Evolutionary conservation across 2,329 filamentous ascomycete genomes (phyloP).

Genomic region (Golovinomyces cichoracearum): DNA sequence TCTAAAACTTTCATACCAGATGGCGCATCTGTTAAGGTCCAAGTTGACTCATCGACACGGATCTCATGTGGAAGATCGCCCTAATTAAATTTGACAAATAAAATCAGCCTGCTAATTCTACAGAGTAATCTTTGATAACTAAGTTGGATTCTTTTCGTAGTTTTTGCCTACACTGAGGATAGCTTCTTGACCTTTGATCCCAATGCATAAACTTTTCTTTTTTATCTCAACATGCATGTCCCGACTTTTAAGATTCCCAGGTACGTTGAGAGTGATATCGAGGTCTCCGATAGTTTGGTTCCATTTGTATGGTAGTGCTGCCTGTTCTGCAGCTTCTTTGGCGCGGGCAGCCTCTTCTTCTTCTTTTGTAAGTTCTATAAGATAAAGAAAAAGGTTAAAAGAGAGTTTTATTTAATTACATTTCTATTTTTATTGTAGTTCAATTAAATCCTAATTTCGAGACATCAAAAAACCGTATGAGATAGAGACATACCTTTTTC

Average conservation of each 20-base stretch:
- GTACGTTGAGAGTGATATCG: conserved; percentile 52
- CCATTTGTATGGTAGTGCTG: conserved; percentile 88
- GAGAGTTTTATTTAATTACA: neutral
- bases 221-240: conserved; percentile 67
- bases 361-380: conserved; percentile 15
- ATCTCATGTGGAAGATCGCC: conserved; percentile 65
- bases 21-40: conserved; percentile 55
- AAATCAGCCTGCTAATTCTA: neutral
- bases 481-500: conserved; percentile 1
- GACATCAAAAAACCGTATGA: no score
- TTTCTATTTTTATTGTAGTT: no score
- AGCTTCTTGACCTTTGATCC: conserved; percentile 66
- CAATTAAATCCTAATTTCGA: no score
- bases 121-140: neutral
- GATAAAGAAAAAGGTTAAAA: neutral
- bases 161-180: conserved; percentile 42
- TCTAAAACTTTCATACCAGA: conserved; percentile 41
- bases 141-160: neutral
- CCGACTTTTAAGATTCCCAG: conserved; percentile 56
- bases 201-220: conserved; percentile 51
- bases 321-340: conserved; percentile 68
- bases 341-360: conserved; percentile 35
- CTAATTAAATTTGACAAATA: conserved; percentile 25
- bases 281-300: conserved; percentile 74
- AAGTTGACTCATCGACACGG: conserved; percentile 66